phyloP scores from a whole-genome alignment of 371 early-diverging fungal genomes.

The Smittium culicis region DNA sequence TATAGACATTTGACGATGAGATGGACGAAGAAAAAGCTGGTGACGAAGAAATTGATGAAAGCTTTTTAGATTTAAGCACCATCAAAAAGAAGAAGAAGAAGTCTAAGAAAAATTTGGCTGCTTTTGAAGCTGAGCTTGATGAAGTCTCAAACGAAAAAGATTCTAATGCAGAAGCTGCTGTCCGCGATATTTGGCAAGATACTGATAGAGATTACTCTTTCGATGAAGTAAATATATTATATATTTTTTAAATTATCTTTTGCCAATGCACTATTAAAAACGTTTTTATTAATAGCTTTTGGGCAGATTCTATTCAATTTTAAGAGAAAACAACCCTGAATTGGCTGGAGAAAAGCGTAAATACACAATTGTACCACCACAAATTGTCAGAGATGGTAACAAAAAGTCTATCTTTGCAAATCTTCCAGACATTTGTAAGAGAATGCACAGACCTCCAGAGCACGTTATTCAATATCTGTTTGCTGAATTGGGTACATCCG shows the following conservation, averaged over 20 bases:
- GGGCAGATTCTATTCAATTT: constrained; percentile 75
- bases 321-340: constrained; percentile 91
- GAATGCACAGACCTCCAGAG: constrained; percentile 86
- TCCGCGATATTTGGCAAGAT: constrained; percentile 71
- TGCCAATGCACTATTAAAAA: too few relatives aligned
- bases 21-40: constrained; percentile 35
- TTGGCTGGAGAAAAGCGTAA: constrained; percentile 80
- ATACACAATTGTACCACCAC: constrained; percentile 87
- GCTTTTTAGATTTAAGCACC: constrained; percentile 61
- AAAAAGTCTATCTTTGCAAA: constrained; percentile 95
- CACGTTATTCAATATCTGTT: constrained; percentile 97
- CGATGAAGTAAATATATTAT: constrained; percentile 58
- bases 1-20: constrained; percentile 22
- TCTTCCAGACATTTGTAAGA: constrained; percentile 77
- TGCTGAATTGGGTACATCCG: constrained; percentile 96
- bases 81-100: constrained; percentile 89
- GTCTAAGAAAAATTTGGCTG: constrained; percentile 50
- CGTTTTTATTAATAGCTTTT: constrained; percentile 48
- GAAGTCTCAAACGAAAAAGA: constrained; percentile 33
- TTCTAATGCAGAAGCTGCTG: constrained; percentile 25
- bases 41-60: constrained; percentile 36
- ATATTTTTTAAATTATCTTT: too few relatives aligned
- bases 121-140: constrained; percentile 66
- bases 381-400: constrained; percentile 82
- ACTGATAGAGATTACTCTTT: constrained; percentile 90